These are phyloP conservation scores for Actinomucor elegans DNA, from an alignment of 371 early-diverging fungal genomes.

Conservation along the genomic window DNA sequence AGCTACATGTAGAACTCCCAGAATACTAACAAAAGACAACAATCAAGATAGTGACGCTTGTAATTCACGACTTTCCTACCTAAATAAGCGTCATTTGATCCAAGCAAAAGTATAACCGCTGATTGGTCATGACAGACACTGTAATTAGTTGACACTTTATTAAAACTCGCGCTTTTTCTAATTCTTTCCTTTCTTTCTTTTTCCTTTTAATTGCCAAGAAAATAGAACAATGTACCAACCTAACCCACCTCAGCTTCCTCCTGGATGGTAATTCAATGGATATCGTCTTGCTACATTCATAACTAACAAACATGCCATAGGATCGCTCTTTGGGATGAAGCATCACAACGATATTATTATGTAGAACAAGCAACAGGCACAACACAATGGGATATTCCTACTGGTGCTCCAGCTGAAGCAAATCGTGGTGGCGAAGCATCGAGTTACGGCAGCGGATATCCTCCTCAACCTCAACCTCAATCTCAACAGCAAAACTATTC, in stretches of 20 bases:
- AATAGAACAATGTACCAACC: conserved; percentile 8
- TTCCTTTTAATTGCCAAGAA: background rate
- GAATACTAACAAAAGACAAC: too few relatives aligned
- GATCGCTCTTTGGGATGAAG: conserved; percentile 43
- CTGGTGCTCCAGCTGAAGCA: conserved; percentile 2
- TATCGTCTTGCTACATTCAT: background rate
- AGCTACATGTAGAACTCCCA: too few relatives aligned
- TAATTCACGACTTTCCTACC: too few relatives aligned
- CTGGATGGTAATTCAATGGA: conserved; percentile 23
- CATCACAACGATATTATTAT: conserved; percentile 37
- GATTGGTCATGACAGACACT: too few relatives aligned
- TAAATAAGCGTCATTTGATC: too few relatives aligned
- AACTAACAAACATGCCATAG: conserved; percentile 4
- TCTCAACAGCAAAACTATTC: conserved; percentile 14
- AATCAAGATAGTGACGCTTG: too few relatives aligned
- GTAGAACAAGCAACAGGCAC: conserved; percentile 34
- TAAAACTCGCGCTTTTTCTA: too few relatives aligned
- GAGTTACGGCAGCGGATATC: conserved; percentile 17
- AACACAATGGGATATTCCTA: conserved; percentile 45
- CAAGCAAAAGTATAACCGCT: too few relatives aligned
- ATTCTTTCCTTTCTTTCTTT: background rate
- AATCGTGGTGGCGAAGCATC: conserved; percentile 23
- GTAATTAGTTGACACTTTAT: too few relatives aligned
- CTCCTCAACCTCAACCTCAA: background rate
- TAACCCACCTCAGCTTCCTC: conserved; percentile 25